Conservation (phyloP, 371 early-diverging fungal genomes). For the Mucor lusitanicus region DNA sequence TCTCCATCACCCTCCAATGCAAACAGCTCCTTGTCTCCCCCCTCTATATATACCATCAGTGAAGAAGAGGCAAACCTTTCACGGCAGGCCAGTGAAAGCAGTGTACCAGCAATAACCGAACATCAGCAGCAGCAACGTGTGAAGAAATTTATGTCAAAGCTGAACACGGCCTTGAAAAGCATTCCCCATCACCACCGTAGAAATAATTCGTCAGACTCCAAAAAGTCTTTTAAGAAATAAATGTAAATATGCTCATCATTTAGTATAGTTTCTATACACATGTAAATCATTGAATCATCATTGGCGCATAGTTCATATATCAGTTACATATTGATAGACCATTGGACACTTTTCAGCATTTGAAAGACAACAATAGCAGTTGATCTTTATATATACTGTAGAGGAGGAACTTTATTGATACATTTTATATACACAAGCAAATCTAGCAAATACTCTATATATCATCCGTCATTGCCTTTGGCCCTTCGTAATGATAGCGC, state of each 20-base stretch:
- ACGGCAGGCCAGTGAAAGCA: not conserved
- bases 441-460: not conserved
- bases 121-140: not conserved
- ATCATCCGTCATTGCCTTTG: slow-evolving; percentile 29
- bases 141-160: slow-evolving; percentile 2
- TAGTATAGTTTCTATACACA: too few relatives aligned
- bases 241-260: too few relatives aligned
- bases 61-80: not conserved
- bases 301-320: too few relatives aligned
- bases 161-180: not conserved
- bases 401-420: not conserved
- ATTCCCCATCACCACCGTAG: slow-evolving; percentile 2
- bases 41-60: not conserved
- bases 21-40: not conserved
- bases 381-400: too few relatives aligned
- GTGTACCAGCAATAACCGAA: not conserved
- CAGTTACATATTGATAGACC: too few relatives aligned
- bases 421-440: not conserved
- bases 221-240: not conserved
- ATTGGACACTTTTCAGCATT: too few relatives aligned
- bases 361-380: too few relatives aligned
- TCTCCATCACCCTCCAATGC: not conserved
- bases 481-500: slow-evolving; percentile 28
- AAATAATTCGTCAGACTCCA: not conserved
- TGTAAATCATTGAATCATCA: not conserved